Base-by-base conservation (phyloP, 345 rosid genomes). In the Salix viminalis region DNA sequence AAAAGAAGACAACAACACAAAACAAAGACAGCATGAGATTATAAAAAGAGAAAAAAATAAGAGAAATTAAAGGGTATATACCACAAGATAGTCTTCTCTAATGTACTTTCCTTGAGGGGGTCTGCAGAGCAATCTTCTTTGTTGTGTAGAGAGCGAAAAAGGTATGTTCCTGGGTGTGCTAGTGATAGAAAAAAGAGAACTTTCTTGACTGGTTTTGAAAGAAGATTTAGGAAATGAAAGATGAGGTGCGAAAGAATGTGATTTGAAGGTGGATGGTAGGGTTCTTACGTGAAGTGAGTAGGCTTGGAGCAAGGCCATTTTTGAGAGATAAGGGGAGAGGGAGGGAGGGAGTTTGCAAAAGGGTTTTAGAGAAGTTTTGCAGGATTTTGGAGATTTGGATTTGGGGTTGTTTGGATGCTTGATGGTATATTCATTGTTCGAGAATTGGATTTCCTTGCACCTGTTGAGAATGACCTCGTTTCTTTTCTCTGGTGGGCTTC, bases 81-180 rank as follows among this genome's bases (percentile, higher is more conserved):
- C 99, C 94, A 95, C 97, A 74, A 90, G 93, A 80, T 93, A 93
- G 80, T 95, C 97, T 79, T 92, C 94, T 80, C 91, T 84, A 65
- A 92, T 84, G 75, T 84, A 72, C 85, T 95, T 95, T 4, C 97
- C 97, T 1, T 69, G 90, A 76, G 94, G 92, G n/a, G 97, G 92
- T 72, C 74, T 73, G 82, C 97, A 87, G 46, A 89, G 90, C 80
- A 89, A 79, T 92, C 81, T 92, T 80, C 87, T 86, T 56, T 89
- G 88, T 1, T 37, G 86, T 24, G 84, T 89, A 67, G 89, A 85
- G 60, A 88, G 86, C 10, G 90, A 82, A 69, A 86, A 79, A 48
- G 80, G 84, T 2, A 79, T 76, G 44, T 72, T 78, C 12, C 65
- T 80, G 56, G 84, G 69, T 36, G 72, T 71, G 34, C 41, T 30